Percentiles rank a stretch among this genome's conserved stretches.
phyloP scores from a whole-genome alignment of 768 basidiomycete species.

The Kwoniella sp. region DNA sequence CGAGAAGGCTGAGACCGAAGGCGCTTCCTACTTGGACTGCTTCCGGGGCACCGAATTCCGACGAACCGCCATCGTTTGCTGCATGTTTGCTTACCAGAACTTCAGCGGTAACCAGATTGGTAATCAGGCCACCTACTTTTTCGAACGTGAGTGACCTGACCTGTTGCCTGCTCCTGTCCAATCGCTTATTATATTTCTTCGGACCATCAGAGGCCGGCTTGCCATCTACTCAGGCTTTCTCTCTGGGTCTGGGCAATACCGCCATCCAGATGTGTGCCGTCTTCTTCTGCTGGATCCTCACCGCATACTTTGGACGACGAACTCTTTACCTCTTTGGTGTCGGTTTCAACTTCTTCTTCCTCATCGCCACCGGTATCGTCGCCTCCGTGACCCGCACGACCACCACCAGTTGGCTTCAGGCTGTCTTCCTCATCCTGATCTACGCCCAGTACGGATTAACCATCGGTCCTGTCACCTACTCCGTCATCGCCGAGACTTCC shows the following conservation, averaged over 20 bases:
- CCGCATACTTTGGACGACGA: background rate
- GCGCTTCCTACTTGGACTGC: slow-evolving; percentile 7
- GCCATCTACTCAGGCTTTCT: background rate
- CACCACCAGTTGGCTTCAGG: slow-evolving; percentile 12
- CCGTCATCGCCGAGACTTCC: slow-evolving; percentile 45
- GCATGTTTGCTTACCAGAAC: slow-evolving; percentile 6
- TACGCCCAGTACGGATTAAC: background rate
- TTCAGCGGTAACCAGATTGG: background rate
- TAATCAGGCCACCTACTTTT: slow-evolving; percentile 16
- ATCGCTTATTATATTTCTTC: no score
- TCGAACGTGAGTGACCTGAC: no score
- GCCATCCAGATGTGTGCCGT: background rate
- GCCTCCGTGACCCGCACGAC: slow-evolving; percentile 17
- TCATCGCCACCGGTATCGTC: slow-evolving; percentile 25
- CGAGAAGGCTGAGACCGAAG: background rate
- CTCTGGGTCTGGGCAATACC: background rate
- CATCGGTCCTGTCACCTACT: slow-evolving; percentile 38
- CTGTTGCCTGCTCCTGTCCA: no score
- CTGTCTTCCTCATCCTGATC: slow-evolving; percentile 14
- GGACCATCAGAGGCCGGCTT: background rate
- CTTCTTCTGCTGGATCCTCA: background rate
- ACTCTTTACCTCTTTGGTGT: background rate
- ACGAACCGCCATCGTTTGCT: slow-evolving; percentile 28
- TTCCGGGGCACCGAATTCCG: slow-evolving; percentile 26
- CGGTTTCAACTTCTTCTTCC: background rate